Evolutionary conservation across 257 asterid species (phyloP), one percentile per base, ranked within the genome.

Genomic region (Rehmannia glutinosa): DNA sequence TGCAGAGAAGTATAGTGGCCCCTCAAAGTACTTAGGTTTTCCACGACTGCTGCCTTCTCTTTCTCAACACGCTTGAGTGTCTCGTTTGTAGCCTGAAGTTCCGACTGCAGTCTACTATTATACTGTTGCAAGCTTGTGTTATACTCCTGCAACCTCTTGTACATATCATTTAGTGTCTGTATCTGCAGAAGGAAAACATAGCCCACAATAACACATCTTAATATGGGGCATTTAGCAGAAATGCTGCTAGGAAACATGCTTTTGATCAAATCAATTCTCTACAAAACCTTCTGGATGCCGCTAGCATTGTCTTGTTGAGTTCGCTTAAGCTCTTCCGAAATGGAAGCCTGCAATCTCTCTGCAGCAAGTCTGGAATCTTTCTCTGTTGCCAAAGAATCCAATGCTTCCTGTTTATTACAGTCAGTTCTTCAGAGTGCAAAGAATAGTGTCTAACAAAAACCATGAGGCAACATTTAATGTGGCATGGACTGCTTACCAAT

Each of bases 121-220:
- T 85, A 90, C 69, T 87, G 86, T 75, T 90, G 94, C 64, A 90
- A 78, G 50, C 94, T 90, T 11, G 87, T 87, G 71, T 85, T 87
- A 52, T 90, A 90, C 80, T 90, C 97, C 79, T 87, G 96, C 54
- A 80, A 52, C 62, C 93, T 73, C 84, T 82, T 87, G 73, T 73
- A 78, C 83, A 69, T 80, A 52, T 85, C 93, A 68, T 87, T 81
- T 47, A 90, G 73, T n/a, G 90, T 78, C 35, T 80, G 86, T 62
- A 90, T 85, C 97, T 90, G 85, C 77, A 71, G 36, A 66, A 25
- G 61, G 24, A 51, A 38, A 60, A 49, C 46, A 43, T 28, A 63
- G 41, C 55, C 38, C 30, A 70, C 21, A 72, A 75, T 11, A 20
- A 66, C n/a, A 58, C 36, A 47, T 20, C 45, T 56, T 27, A 50